A percentile compares a stretch with the other conserved stretches of the same genome.
phyloP scores from a whole-genome alignment of 2,329 filamentous ascomycete species.

The Venturia oleaginea region DNA sequence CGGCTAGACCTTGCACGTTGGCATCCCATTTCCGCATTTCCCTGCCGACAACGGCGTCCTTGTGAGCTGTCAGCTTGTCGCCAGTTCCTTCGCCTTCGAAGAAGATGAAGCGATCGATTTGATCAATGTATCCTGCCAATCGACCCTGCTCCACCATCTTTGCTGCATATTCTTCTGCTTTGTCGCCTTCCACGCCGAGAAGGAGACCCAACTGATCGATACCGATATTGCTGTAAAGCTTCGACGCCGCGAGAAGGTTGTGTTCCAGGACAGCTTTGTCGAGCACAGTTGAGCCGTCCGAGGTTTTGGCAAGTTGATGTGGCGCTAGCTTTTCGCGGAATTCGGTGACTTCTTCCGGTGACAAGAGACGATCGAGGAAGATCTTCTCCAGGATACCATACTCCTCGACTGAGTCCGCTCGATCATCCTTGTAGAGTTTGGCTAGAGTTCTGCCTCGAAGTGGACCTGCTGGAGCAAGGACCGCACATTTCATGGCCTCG shows the following conservation, averaged over 20 bases:
- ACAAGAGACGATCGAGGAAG: slow-evolving; percentile 80
- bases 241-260: slow-evolving; percentile 78
- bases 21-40: slow-evolving; percentile 81
- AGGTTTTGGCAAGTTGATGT: slow-evolving; percentile 82
- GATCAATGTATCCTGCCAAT: slow-evolving; percentile 81
- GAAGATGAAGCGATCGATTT: slow-evolving; percentile 80
- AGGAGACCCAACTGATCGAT: slow-evolving; percentile 63
- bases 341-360: slow-evolving; percentile 70
- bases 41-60: slow-evolving; percentile 50
- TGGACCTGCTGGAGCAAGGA: slow-evolving; percentile 85
- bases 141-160: slow-evolving; percentile 94
- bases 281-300: slow-evolving; percentile 86
- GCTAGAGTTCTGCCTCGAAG: slow-evolving; percentile 70
- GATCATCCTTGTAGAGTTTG: slow-evolving; percentile 87
- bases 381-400: slow-evolving; percentile 93
- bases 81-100: slow-evolving; percentile 68
- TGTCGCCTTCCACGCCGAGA: slow-evolving; percentile 67
- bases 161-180: slow-evolving; percentile 84
- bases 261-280: slow-evolving; percentile 93
- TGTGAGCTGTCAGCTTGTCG: slow-evolving; percentile 58
- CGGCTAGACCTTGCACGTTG: slow-evolving; percentile 76
- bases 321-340: slow-evolving; percentile 74
- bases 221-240: slow-evolving; percentile 43
- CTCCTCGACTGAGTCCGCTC: slow-evolving; percentile 64
- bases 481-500: slow-evolving; percentile 83